Evolutionary conservation across 768 basidiomycete species (phyloP).

Genomic region (Mycena vulgaris): DNA sequence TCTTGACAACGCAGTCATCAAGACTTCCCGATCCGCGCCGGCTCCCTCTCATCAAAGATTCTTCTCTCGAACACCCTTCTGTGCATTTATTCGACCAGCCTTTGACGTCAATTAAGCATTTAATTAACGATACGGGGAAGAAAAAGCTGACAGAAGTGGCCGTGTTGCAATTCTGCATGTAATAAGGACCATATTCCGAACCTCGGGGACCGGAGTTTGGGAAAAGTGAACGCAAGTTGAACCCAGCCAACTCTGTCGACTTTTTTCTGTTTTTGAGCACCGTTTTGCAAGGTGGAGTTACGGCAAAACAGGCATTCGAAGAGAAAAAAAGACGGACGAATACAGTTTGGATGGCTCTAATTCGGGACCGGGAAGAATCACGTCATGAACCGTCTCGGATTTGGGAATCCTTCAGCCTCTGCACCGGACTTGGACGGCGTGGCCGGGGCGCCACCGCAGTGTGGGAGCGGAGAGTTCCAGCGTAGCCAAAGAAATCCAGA

Average conservation of each 20-base stretch:
- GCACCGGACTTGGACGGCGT: constrained; percentile 16
- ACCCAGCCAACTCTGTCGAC: neutral
- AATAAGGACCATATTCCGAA: constrained; percentile 4
- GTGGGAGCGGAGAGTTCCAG: constrained; percentile 1
- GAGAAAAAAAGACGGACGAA: constrained; percentile 2
- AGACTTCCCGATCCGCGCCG: constrained; percentile 37
- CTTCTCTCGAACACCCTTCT: constrained; percentile 35
- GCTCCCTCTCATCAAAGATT: constrained; percentile 29
- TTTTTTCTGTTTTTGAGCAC: neutral
- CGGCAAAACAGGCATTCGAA: neutral
- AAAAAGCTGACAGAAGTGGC: constrained; percentile 31
- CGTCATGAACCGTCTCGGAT: constrained; percentile 31
- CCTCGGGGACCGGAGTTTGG: constrained; percentile 14
- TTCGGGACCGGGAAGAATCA: constrained; percentile 37
- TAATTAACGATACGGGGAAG: constrained; percentile 56
- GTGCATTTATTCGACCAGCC: constrained; percentile 31
- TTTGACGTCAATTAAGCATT: constrained; percentile 56
- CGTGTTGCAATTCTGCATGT: constrained; percentile 33
- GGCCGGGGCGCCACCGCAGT: neutral
- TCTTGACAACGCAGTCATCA: constrained; percentile 39
- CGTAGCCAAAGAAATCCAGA: neutral
- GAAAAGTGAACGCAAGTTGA: neutral
- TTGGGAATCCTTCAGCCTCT: constrained; percentile 25
- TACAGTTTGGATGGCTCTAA: constrained; percentile 24
- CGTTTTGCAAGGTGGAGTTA: neutral